These are phyloP conservation scores for Psidium friedrichsthalianum DNA, from an alignment of 345 rosid species.

Conservation along the genomic window DNA sequence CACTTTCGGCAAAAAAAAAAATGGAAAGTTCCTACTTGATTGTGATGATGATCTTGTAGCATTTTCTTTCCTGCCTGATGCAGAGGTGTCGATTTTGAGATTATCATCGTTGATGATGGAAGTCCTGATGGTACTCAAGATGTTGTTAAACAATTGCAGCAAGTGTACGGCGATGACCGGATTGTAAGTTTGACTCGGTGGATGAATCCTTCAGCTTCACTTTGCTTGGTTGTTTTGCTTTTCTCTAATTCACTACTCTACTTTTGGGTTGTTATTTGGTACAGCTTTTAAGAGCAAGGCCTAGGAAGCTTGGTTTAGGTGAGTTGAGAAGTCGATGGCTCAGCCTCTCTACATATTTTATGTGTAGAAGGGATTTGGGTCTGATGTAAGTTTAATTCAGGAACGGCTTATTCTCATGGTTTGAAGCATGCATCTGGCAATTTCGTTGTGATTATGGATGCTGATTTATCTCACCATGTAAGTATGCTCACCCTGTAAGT, in stretches of 20 bases:
- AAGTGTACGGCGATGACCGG: constrained; percentile 68
- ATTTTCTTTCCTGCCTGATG: neutral
- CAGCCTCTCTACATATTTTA: neutral
- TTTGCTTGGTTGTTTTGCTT: neutral
- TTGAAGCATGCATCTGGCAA: constrained; percentile 88
- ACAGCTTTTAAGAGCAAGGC: constrained; percentile 81
- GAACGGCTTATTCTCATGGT: constrained; percentile 89
- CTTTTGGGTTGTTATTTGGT: constrained; percentile 14
- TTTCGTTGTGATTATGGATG: constrained; percentile 94
- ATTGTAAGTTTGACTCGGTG: constrained; percentile 31
- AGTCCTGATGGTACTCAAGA: constrained; percentile 98
- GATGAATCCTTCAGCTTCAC: neutral
- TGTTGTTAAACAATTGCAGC: constrained; percentile 68
- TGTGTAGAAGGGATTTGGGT: neutral
- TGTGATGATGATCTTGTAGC: neutral
- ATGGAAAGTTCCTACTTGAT: neutral
- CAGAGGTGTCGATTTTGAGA: constrained; percentile 60
- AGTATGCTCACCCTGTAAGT: constrained; percentile 78
- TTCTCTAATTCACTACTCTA: neutral
- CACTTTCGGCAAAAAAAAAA: no score
- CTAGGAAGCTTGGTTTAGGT: constrained; percentile 93
- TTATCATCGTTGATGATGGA: constrained; percentile 91
- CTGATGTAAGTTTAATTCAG: constrained; percentile 25
- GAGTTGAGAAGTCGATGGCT: neutral
- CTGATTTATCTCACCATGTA: constrained; percentile 99